phyloP scores from a whole-genome alignment of 495 filamentous ascomycete genomes.

The Talaromyces thailandensis region DNA sequence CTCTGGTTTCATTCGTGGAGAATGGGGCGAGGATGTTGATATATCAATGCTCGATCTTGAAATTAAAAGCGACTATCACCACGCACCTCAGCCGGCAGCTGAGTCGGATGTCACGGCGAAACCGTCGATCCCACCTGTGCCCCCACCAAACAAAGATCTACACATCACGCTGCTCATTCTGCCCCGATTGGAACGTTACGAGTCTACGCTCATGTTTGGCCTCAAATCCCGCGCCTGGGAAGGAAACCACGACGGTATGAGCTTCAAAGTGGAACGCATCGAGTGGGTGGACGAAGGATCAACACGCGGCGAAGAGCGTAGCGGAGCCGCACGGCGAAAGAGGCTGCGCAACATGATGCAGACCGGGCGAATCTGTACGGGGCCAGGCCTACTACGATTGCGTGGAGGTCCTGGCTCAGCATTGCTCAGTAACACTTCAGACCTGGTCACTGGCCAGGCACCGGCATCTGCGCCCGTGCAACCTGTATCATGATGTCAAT shows the following conservation, averaged over 20 bases:
- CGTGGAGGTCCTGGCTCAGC: conserved; percentile 27
- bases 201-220: conserved; percentile 63
- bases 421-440: conserved; percentile 14
- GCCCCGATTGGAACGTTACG: conserved; percentile 68
- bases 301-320: conserved; percentile 56
- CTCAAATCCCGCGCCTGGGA: conserved; percentile 69
- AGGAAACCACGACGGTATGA: conserved; percentile 71
- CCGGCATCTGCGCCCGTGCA: conserved; percentile 3
- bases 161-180: conserved; percentile 80
- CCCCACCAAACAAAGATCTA: conserved; percentile 55
- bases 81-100: conserved; percentile 21
- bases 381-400: conserved; percentile 31
- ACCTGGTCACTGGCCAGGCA: neutral
- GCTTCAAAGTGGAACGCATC: conserved; percentile 70
- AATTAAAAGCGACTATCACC: conserved; percentile 34
- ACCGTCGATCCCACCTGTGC: conserved; percentile 28
- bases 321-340: conserved; percentile 52
- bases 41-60: conserved; percentile 58
- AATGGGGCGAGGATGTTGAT: conserved; percentile 71
- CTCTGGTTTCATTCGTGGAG: conserved; percentile 82
- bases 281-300: conserved; percentile 72
- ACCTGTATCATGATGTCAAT: conserved; percentile 1
- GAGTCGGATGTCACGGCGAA: conserved; percentile 17
- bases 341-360: conserved; percentile 42
- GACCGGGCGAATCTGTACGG: conserved; percentile 38